Percentiles rank a stretch among this genome's conserved stretches.
Evolutionary conservation across 75 land plant genomes (phyloP).

Genomic region (Cupressus sempervirens): DNA sequence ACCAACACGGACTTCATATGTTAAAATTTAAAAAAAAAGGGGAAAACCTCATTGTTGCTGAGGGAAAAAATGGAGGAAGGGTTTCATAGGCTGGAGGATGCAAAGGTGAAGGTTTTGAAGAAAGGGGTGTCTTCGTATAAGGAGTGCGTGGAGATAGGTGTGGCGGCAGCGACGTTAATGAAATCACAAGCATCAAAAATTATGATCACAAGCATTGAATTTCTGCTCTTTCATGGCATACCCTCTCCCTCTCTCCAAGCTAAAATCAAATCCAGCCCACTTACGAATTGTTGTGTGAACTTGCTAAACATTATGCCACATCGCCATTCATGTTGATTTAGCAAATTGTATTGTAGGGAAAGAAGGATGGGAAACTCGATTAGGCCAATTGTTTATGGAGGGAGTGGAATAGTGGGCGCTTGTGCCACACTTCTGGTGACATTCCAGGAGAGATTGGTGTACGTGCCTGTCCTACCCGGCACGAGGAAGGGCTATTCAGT

Average conservation of each 20-base stretch:
- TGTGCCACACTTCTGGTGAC: slow-evolving; percentile 77
- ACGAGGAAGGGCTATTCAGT: slow-evolving; percentile 75
- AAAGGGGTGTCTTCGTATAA: too few species aligned
- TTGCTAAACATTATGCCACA: background rate
- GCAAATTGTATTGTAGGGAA: background rate
- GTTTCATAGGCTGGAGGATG: too few species aligned
- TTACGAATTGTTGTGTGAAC: background rate
- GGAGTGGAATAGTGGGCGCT: slow-evolving; percentile 78
- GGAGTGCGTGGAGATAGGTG: too few species aligned
- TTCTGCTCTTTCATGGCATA: too few species aligned
- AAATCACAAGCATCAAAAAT: too few species aligned
- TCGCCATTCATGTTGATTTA: background rate
- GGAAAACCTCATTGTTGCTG: too few species aligned
- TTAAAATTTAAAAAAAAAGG: too few species aligned
- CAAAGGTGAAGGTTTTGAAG: too few species aligned
- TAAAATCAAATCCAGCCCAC: background rate
- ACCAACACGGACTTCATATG: too few species aligned
- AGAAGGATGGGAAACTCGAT: slow-evolving; percentile 62
- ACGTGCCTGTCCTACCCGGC: slow-evolving; percentile 95
- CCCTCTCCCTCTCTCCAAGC: background rate
- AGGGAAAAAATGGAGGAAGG: too few species aligned
- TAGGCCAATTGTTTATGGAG: slow-evolving; percentile 67
- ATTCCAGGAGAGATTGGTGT: slow-evolving; percentile 89
- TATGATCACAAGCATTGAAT: too few species aligned
- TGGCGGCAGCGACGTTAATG: too few species aligned